Evolutionary conservation across 805 yeast genomes (phyloP).

Genomic region (Spathaspora girioi): DNA sequence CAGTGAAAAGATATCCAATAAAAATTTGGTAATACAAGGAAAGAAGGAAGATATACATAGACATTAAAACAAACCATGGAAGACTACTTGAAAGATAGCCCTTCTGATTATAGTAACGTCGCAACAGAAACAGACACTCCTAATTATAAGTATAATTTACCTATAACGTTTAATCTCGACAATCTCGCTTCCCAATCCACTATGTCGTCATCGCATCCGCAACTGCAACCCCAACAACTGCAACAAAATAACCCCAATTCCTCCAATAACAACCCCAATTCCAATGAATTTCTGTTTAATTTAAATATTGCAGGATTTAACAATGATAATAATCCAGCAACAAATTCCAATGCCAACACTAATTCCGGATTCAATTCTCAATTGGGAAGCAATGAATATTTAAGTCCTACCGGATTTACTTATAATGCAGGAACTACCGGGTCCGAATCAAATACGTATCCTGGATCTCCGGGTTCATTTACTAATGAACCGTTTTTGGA

Average conservation of each 20-base stretch:
- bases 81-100: constrained; percentile 11
- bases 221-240: neutral
- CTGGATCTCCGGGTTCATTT: constrained; percentile 13
- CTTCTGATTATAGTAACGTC: constrained; percentile 5
- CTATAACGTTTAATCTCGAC: neutral
- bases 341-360: neutral
- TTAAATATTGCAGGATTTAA: constrained; percentile 3
- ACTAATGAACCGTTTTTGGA: constrained; percentile 31
- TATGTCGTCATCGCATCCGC: neutral
- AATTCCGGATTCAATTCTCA: constrained; percentile 6
- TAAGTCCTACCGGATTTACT: constrained; percentile 8
- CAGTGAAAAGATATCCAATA: neutral
- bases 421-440: constrained; percentile 1
- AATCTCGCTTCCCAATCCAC: neutral
- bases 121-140: constrained; percentile 1
- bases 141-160: constrained; percentile 5
- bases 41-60: neutral
- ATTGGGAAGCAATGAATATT: constrained; percentile 4
- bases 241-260: neutral
- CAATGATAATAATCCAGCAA: neutral
- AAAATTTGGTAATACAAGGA: neutral
- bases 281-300: constrained; percentile 5
- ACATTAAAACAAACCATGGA: constrained; percentile 6
- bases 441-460: constrained; percentile 1
- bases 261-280: neutral